Evolutionary conservation across 2,329 filamentous ascomycete species (phyloP).

Genomic region (Lachnellula subtilissima): DNA sequence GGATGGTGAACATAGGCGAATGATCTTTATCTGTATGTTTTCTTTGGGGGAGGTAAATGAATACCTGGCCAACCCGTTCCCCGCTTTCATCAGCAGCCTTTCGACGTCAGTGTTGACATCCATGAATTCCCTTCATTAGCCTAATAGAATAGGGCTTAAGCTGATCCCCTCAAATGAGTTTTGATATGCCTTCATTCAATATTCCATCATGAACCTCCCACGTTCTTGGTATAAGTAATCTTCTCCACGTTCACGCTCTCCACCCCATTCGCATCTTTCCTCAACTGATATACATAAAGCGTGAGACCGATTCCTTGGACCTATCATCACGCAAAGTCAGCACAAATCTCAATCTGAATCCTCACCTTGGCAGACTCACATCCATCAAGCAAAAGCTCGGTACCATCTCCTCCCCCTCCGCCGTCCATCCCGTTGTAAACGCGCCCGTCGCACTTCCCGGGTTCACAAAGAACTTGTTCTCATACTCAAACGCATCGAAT

Average conservation of each 20-base stretch:
- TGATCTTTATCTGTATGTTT: too few species aligned
- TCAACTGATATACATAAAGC: constrained; percentile 86
- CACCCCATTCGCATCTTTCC: constrained; percentile 69
- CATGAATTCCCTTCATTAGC: too few species aligned
- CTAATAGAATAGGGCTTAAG: too few species aligned
- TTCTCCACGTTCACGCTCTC: constrained; percentile 82
- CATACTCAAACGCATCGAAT: constrained; percentile 68
- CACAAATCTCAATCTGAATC: constrained; percentile 3
- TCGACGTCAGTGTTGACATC: too few species aligned
- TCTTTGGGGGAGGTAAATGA: too few species aligned
- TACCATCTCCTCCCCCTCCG: constrained; percentile 64
- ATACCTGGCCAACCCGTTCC: too few species aligned
- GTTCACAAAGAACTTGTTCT: constrained; percentile 71
- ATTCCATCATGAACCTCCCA: constrained; percentile 26
- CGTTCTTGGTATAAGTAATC: constrained; percentile 77
- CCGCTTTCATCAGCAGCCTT: too few species aligned
- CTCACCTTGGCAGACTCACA: constrained; percentile 52
- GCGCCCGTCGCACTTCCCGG: constrained; percentile 63
- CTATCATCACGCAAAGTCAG: constrained; percentile 42
- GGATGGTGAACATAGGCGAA: too few species aligned
- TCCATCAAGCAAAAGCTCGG: constrained; percentile 98
- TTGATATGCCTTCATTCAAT: not conserved
- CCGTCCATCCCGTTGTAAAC: constrained; percentile 53
- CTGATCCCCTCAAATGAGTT: too few species aligned
- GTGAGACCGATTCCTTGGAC: constrained; percentile 95